Evolutionary conservation across 306 rosid genomes (phyloP).

Genomic region (Lithocarpus polystachyus): DNA sequence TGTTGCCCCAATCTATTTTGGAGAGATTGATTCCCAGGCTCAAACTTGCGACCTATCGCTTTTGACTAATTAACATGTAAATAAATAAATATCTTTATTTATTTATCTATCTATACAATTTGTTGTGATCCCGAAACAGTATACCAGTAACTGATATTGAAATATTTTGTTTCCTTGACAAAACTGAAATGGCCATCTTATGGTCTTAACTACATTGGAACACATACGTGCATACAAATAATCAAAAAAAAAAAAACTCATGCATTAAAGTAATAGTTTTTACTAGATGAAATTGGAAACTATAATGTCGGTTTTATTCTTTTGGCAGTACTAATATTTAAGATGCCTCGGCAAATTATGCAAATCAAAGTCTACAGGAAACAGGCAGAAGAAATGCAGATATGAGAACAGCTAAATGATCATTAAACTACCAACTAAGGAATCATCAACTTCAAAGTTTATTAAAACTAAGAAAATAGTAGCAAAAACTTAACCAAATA

Average conservation of each 20-base stretch:
- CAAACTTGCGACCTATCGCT: no score
- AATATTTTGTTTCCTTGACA: no score
- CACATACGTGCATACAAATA: background rate
- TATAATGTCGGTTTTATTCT: background rate
- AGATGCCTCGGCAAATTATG: background rate
- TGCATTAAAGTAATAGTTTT: background rate
- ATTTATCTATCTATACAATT: no score
- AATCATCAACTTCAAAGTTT: constrained; percentile 5
- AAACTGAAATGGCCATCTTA: no score
- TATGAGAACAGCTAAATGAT: constrained; percentile 8
- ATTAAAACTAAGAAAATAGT: background rate
- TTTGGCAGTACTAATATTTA: background rate
- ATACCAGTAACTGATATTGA: no score
- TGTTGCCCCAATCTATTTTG: no score
- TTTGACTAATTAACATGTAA: no score
- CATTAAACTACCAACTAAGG: constrained; percentile 12
- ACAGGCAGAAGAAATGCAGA: background rate
- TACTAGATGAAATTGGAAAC: background rate
- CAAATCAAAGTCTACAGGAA: background rate
- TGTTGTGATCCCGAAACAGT: no score
- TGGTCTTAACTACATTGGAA: no score
- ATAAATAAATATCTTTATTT: no score
- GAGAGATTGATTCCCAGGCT: no score
- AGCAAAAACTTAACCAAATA: constrained; percentile 50
- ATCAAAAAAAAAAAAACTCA: background rate